phyloP scores from a whole-genome alignment of 306 rosid genomes.

The Abrus precatorius region DNA sequence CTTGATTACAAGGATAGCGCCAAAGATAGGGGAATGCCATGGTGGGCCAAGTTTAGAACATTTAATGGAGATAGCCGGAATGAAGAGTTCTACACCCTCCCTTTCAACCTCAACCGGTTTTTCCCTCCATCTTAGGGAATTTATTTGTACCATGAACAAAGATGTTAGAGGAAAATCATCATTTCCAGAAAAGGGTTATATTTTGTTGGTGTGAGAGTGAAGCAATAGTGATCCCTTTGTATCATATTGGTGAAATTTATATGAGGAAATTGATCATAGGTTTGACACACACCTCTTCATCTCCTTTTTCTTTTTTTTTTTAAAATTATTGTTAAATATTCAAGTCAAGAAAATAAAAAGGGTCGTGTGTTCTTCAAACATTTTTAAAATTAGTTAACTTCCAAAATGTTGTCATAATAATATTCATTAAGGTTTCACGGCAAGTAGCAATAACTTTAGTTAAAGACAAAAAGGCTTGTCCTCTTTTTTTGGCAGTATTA shows the following conservation, averaged over 20 bases:
- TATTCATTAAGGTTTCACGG: too few species aligned
- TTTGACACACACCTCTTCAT: constrained; percentile 20
- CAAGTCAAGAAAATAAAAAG: too few species aligned
- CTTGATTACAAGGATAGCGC: constrained; percentile 89
- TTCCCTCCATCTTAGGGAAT: constrained; percentile 83
- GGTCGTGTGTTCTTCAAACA: too few species aligned
- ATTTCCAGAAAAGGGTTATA: constrained; percentile 59
- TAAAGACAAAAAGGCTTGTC: too few species aligned
- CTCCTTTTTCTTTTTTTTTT: background rate
- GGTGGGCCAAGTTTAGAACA: constrained; percentile 95
- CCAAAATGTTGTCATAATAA: too few species aligned
- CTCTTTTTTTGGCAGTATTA: too few species aligned
- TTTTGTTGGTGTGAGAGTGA: constrained; percentile 46
- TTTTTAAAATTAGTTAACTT: too few species aligned
- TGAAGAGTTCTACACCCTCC: constrained; percentile 97
- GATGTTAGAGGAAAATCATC: constrained; percentile 74
- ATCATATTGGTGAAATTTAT: constrained; percentile 35
- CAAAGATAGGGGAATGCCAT: constrained; percentile 98
- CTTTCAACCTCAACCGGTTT: constrained; percentile 95
- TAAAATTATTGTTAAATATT: too few species aligned
- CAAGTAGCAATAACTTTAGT: too few species aligned
- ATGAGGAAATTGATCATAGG: constrained; percentile 30
- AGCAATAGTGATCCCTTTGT: constrained; percentile 40
- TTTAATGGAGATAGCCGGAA: constrained; percentile 90
- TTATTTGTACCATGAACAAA: constrained; percentile 19